phyloP scores from a whole-genome alignment of 768 basidiomycete genomes.

The Artomyces pyxidatus region DNA sequence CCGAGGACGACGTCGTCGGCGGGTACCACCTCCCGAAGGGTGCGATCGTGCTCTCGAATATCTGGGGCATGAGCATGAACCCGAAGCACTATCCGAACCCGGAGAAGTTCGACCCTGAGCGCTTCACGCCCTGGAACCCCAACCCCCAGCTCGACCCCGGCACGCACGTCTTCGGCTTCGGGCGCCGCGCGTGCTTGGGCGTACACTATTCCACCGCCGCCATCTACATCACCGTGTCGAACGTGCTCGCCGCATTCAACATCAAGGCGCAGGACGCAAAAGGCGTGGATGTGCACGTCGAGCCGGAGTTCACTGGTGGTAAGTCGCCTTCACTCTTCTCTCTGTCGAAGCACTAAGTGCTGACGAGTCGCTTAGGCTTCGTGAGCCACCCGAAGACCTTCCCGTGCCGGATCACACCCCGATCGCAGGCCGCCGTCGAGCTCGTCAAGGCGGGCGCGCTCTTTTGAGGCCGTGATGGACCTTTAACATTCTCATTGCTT shows the following conservation, averaged over 20 bases:
- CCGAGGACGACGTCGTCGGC: conserved; percentile 25
- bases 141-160: conserved; percentile 11
- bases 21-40: conserved; percentile 29
- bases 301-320: conserved; percentile 14
- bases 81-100: conserved; percentile 11
- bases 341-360: not conserved
- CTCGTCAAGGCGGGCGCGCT: conserved; percentile 10
- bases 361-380: not conserved
- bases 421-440: conserved; percentile 7
- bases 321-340: not conserved
- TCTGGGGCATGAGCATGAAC: conserved; percentile 22
- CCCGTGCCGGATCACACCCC: conserved; percentile 8
- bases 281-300: conserved; percentile 7
- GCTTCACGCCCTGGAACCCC: conserved; percentile 7
- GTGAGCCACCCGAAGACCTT: conserved; percentile 15
- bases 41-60: conserved; percentile 25
- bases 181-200: conserved; percentile 12
- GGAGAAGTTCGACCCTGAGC: conserved; percentile 7
- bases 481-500: too few species aligned
- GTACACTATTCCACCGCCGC: conserved; percentile 10
- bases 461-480: too few species aligned
- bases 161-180: conserved; percentile 13
- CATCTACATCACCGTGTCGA: conserved; percentile 12
- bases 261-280: conserved; percentile 9
- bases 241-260: conserved; percentile 12